Conservation (phyloP, 2,329 filamentous ascomycete species). For the Tolypocladium tundrense region DNA sequence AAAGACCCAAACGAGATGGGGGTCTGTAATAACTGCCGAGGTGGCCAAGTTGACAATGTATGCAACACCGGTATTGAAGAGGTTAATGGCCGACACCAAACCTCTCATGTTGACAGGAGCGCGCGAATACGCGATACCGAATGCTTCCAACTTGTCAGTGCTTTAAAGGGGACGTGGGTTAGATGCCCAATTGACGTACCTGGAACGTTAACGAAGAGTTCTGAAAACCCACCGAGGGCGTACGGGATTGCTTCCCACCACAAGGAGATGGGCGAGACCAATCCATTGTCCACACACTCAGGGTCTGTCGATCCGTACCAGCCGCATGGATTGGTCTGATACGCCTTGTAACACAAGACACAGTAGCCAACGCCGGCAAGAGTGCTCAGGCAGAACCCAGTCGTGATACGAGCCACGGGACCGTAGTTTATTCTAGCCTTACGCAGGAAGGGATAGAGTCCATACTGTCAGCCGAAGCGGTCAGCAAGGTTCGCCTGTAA, state of each 20-base stretch:
- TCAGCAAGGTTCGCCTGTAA: not conserved
- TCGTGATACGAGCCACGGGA: slow-evolving; percentile 45
- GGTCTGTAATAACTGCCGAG: slow-evolving; percentile 35
- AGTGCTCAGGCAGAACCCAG: slow-evolving; percentile 41
- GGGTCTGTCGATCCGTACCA: slow-evolving; percentile 14
- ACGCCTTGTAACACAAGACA: slow-evolving; percentile 48
- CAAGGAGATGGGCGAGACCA: slow-evolving; percentile 13
- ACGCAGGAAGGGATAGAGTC: slow-evolving; percentile 46
- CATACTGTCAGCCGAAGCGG: slow-evolving; percentile 4
- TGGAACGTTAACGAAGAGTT: slow-evolving; percentile 17
- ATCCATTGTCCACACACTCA: slow-evolving; percentile 9
- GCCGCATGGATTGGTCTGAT: slow-evolving; percentile 40
- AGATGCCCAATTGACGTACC: not conserved
- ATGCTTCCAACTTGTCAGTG: slow-evolving; percentile 20
- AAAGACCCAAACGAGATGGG: slow-evolving; percentile 39
- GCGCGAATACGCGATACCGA: slow-evolving; percentile 40
- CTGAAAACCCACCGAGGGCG: slow-evolving; percentile 17
- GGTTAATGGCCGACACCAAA: slow-evolving; percentile 37
- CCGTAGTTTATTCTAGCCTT: slow-evolving; percentile 42
- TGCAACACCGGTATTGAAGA: slow-evolving; percentile 35
- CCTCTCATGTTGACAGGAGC: slow-evolving; percentile 41
- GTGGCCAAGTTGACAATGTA: slow-evolving; percentile 34
- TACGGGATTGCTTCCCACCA: slow-evolving; percentile 14
- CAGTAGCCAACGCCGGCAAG: slow-evolving; percentile 44
- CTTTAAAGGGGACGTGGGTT: not conserved